Percentiles rank a stretch among this genome's conserved stretches.
These are phyloP conservation scores for Histomonas meleagridis DNA, from an alignment of 208 protist species.

Conservation along the genomic window DNA sequence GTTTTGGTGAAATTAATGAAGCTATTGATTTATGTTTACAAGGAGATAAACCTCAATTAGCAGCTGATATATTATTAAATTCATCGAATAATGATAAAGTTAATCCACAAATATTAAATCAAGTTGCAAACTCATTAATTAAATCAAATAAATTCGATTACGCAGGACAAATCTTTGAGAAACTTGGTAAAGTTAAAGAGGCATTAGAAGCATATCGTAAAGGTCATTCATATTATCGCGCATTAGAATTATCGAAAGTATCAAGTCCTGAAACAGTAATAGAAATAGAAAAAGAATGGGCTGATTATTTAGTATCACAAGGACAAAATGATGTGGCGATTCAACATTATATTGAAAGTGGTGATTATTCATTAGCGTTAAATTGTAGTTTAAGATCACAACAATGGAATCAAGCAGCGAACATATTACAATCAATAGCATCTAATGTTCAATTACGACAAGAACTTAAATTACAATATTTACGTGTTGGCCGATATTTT, in stretches of 20 bases:
- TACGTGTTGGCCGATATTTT: not conserved
- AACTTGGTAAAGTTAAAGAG: not conserved
- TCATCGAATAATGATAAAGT: not conserved
- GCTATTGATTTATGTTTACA: slow-evolving; percentile 31
- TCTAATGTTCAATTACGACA: not conserved
- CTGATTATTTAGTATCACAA: not conserved
- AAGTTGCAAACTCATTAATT: not conserved
- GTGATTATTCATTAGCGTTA: not conserved
- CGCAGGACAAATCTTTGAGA: slow-evolving; percentile 16
- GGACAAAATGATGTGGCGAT: slow-evolving; percentile 15
- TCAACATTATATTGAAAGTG: not conserved
- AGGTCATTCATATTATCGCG: not conserved
- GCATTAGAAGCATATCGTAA: not conserved
- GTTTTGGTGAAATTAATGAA: not conserved
- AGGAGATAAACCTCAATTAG: not conserved
- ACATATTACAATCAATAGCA: not conserved
- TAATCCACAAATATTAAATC: not conserved
- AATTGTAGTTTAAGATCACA: not conserved
- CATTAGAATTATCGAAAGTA: not conserved
- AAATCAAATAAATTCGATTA: not conserved
- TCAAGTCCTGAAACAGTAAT: not conserved
- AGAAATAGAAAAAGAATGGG: not conserved
- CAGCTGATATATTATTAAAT: not conserved
- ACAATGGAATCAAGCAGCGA: slow-evolving; percentile 7
- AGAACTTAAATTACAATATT: not conserved